phyloP scores from a whole-genome alignment of 768 basidiomycete species.

The Termitomyces sp. region DNA sequence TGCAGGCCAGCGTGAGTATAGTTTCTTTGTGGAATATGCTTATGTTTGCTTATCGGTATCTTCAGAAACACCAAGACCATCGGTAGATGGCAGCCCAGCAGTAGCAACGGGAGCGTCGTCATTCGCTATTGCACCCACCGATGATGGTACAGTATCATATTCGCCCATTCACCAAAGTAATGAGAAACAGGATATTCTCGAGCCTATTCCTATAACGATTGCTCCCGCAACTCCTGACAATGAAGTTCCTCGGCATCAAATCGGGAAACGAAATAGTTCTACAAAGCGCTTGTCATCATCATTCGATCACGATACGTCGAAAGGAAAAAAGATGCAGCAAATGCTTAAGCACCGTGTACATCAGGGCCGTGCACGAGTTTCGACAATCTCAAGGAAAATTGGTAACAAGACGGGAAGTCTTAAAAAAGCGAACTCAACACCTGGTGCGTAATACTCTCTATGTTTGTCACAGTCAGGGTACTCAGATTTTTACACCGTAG shows the following conservation, averaged over 20 bases:
- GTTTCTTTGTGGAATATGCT: not conserved
- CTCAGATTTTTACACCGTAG: constrained; percentile 27
- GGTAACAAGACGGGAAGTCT: constrained; percentile 55
- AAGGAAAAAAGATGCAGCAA: constrained; percentile 71
- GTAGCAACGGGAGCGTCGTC: constrained; percentile 9
- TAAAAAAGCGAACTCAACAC: constrained; percentile 63
- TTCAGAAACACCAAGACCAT: constrained; percentile 12
- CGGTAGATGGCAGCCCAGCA: constrained; percentile 15
- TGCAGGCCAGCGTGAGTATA: constrained; percentile 8
- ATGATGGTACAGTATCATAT: not conserved
- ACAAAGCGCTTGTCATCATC: constrained; percentile 35
- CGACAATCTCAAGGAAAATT: constrained; percentile 74
- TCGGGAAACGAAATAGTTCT: constrained; percentile 2
- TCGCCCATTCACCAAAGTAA: not conserved
- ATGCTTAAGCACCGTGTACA: constrained; percentile 74
- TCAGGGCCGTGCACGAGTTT: constrained; percentile 68
- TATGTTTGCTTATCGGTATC: not conserved
- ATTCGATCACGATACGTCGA: constrained; percentile 43
- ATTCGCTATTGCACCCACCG: not conserved
- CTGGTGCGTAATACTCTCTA: constrained; percentile 42
- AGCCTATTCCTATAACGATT: constrained; percentile 51
- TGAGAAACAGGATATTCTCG: constrained; percentile 12
- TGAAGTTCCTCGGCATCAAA: constrained; percentile 7
- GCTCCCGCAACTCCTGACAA: constrained; percentile 56
- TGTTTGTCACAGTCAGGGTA: not conserved